phyloP scores from a whole-genome alignment of 1,284 basidiomycete genomes.

The Ceratobasidium sp. region DNA sequence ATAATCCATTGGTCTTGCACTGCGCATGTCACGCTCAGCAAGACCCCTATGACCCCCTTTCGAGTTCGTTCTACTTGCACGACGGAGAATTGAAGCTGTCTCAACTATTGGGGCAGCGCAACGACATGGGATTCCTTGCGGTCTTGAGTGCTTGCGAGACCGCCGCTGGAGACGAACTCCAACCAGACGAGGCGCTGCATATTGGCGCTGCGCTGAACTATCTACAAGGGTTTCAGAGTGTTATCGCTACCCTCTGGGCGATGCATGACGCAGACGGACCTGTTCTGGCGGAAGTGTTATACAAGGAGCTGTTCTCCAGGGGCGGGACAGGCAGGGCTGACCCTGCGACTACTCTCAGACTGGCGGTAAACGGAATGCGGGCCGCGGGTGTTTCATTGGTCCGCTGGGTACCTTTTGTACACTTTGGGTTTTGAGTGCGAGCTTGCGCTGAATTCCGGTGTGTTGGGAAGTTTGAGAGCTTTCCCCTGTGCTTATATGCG shows the following conservation, averaged over 20 bases:
- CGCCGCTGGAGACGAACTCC: slow-evolving; percentile 6
- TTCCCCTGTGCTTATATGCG: background rate
- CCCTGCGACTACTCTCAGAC: background rate
- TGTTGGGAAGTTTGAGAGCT: background rate
- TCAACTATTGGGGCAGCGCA: slow-evolving; percentile 11
- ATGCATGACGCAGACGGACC: slow-evolving; percentile 23
- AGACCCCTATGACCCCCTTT: slow-evolving; percentile 3
- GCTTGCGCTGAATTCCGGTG: background rate
- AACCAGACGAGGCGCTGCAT: slow-evolving; percentile 22
- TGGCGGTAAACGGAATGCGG: slow-evolving; percentile 9
- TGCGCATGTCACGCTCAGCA: slow-evolving; percentile 29
- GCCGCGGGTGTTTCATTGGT: background rate
- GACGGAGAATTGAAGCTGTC: slow-evolving; percentile 17
- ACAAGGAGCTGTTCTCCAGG: background rate
- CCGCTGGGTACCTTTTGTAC: slow-evolving; percentile 25
- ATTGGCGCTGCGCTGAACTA: slow-evolving; percentile 23
- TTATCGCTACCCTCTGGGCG: slow-evolving; percentile 24
- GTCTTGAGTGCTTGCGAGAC: slow-evolving; percentile 26
- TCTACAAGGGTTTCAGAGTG: slow-evolving; percentile 21
- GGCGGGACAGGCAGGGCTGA: background rate
- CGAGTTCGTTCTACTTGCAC: slow-evolving; percentile 4
- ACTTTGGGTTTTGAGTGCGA: slow-evolving; percentile 13
- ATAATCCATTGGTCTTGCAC: slow-evolving; percentile 8
- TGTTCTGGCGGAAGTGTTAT: background rate
- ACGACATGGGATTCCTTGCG: slow-evolving; percentile 2